Evolutionary conservation across 1,284 basidiomycete species (phyloP), one percentile per base, ranked within the genome.

Genomic region (Puccinia novopanici): DNA sequence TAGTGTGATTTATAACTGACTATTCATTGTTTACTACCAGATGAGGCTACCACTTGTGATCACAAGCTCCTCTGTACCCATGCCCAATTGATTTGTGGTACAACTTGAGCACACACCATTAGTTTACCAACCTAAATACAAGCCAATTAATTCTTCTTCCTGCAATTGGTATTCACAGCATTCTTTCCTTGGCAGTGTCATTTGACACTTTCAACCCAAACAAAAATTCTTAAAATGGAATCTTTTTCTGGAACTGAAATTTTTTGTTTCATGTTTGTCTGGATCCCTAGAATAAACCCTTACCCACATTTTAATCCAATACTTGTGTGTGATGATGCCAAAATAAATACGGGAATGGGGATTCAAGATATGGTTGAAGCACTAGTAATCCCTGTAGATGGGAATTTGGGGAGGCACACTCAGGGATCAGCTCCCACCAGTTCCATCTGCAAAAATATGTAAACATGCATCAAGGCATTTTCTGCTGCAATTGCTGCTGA

Each of bases 221-320:
- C 27, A 59, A 75, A n/a, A 59, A 2, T 75, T 75, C n/a, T 42
- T 61, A 9, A 19, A 75, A 57, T 50, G 27, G 40, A 45, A 61
- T 24, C 9, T 75, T 37, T n/a, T n/a, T n/a, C n/a, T n/a, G n/a
- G n/a, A n/a, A n/a, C n/a, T n/a, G n/a, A n/a, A n/a, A n/a, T n/a
- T n/a, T n/a, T n/a, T n/a, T n/a, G n/a, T n/a, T n/a, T n/a, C n/a
- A n/a, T n/a, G n/a, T 37, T 24, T 12, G n/a, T 5, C 37, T 45
- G 45, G 65, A 22, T 48, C 34, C 65, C 65, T 24, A 15, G 37
- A 22, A 67, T 67, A 40, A 67, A 67, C 34, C 65, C 19, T 17
- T 65, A 65, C 34, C 61, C 61, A 3, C 30, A 6, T n/a, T 34
- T 5, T n/a, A 67, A 67, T 40, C 45, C 45, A 27, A 45, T 67